Evolutionary conservation across 140 eudicot species (phyloP).

Genomic region (Oenanthe javanica): DNA sequence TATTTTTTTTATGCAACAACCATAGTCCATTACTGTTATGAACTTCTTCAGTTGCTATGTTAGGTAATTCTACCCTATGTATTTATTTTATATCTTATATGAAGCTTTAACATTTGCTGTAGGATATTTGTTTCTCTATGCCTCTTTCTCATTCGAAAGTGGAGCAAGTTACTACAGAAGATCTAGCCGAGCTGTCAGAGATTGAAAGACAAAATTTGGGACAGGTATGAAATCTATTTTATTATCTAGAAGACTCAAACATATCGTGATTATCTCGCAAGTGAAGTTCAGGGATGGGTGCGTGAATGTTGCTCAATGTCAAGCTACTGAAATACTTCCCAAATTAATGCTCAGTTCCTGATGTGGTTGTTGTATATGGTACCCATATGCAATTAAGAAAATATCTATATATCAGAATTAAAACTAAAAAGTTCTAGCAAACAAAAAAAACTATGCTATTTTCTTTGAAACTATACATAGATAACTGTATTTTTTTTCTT

Average conservation of each 20-base stretch:
- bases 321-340: not conserved
- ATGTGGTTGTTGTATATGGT: not conserved
- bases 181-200: conserved; percentile 76
- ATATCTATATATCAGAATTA: not conserved
- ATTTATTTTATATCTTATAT: not conserved
- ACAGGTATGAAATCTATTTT: conserved; percentile 32
- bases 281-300: not conserved
- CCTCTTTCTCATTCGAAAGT: conserved; percentile 65
- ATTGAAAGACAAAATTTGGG: conserved; percentile 58
- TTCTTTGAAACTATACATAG: not conserved
- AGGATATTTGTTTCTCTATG: conserved; percentile 68
- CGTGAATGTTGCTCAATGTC: not conserved
- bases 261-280: not conserved
- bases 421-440: not conserved
- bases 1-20: too few relatives aligned
- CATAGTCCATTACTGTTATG: not conserved
- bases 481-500: too few relatives aligned
- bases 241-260: not conserved
- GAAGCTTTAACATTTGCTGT: conserved; percentile 5
- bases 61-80: not conserved
- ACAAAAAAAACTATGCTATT: not conserved
- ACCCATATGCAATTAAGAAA: not conserved
- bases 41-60: not conserved
- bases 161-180: conserved; percentile 73
- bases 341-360: not conserved